Evolutionary conservation across 176 grass and related monocot species (phyloP), one percentile per base, ranked within the genome.

Genomic region (Phyllostachys edulis): DNA sequence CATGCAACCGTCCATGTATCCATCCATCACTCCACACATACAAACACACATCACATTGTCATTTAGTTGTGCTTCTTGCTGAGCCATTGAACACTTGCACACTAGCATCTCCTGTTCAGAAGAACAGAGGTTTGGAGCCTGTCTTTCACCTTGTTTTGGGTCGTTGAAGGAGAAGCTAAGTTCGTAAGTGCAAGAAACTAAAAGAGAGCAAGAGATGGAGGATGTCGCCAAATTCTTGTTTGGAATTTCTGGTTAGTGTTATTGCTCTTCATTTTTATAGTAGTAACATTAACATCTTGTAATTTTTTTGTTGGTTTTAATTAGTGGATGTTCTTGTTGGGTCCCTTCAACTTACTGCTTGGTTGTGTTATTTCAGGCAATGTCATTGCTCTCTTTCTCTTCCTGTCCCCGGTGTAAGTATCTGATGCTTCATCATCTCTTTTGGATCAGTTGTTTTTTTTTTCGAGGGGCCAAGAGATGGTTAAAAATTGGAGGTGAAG

Each of bases 391-490:
- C 89, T 94, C 0, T 94, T 94, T 71, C 89, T 94, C 67, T 94
- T 94, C 79, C 84, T 94, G 32, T 94, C 92, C 24, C 92, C 92
- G 4, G 40, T 94, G 92, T 94, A 89, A 94, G 92, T 71, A 73
- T 47, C 26, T 64, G 5, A 47, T 66, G 37, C 3, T 29, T 9
- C 1, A 39, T 20, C 29, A 1, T 38, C 4, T 51, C 9, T 13
- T 27, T 14, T 78, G 9, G 10, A 0, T 50, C 20, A 2, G 47
- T 64, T 20, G 6, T 55, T 24, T 23, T n/a, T 57, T 57, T 10
- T 10, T 11, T 0, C 21, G 3, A 24, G 9, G 20, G 9, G 9
- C 50, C 15, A 62, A 6, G 63, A 60, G 10, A 61, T 18, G 9
- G 29, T 61, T 34, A 45, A 17, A 55, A 4, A 24, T 29, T 13